Evolutionary conservation across 371 early-diverging fungal species (phyloP).

Genomic region (Circinella umbellata): DNA sequence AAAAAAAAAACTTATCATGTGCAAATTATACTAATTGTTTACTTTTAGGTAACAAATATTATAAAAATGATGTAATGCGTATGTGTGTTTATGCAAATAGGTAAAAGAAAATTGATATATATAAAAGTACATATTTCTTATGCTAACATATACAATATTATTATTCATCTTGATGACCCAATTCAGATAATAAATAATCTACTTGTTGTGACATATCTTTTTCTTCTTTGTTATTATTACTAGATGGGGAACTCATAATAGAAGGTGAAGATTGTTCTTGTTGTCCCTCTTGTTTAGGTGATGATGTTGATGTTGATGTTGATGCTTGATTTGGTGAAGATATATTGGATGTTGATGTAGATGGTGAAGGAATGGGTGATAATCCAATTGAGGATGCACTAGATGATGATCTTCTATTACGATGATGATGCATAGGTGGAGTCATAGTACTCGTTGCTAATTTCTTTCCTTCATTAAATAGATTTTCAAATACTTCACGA

Average conservation of each 20-base stretch:
- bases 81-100: too few species aligned
- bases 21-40: too few species aligned
- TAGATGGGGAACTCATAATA: neutral
- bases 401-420: conserved; percentile 3
- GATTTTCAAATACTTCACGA: conserved; percentile 61
- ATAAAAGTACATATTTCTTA: too few species aligned
- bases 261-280: conserved; percentile 6
- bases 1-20: too few species aligned
- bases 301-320: neutral
- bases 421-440: neutral
- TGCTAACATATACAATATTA: too few species aligned
- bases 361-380: conserved; percentile 19
- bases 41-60: too few species aligned
- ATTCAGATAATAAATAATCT: conserved; percentile 39
- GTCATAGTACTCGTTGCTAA: conserved; percentile 33
- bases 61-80: too few species aligned
- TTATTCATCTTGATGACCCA: conserved; percentile 43
- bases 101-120: too few species aligned
- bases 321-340: conserved; percentile 1
- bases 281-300: neutral
- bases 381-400: neutral
- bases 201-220: conserved; percentile 35
- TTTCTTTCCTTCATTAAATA: conserved; percentile 61
- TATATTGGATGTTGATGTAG: conserved; percentile 18
- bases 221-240: conserved; percentile 7